A percentile compares a stretch with the other conserved stretches of the same genome.
phyloP scores from a whole-genome alignment of 805 yeast species.

The Candida manassasensis region DNA sequence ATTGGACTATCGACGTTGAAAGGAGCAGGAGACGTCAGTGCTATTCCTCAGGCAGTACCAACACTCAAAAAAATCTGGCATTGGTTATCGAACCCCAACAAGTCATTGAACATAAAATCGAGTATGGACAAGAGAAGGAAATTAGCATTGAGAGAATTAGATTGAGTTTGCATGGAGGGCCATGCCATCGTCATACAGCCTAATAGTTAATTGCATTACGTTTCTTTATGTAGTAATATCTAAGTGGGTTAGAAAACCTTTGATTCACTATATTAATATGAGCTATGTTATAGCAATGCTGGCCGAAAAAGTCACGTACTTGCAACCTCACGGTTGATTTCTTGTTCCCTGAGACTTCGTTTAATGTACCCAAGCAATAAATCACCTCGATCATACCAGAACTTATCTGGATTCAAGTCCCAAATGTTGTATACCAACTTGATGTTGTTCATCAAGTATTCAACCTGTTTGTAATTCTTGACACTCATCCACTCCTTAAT shows the following conservation, averaged over 20 bases:
- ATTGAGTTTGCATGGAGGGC: constrained; percentile 11
- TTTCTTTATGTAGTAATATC: not conserved
- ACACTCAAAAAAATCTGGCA: constrained; percentile 17
- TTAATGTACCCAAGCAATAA: constrained; percentile 20
- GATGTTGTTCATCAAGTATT: constrained; percentile 22
- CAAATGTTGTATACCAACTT: constrained; percentile 17
- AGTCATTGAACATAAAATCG: constrained; percentile 15
- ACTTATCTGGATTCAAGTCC: constrained; percentile 11
- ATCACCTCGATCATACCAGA: constrained; percentile 34
- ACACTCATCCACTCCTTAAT: constrained; percentile 58
- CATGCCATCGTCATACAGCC: not conserved
- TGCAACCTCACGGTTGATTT: not conserved
- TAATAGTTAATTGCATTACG: not conserved
- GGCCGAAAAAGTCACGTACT: not conserved
- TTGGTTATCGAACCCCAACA: constrained; percentile 18
- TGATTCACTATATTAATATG: no score
- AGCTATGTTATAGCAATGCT: no score
- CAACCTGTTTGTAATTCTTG: constrained; percentile 23
- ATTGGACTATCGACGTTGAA: constrained; percentile 38
- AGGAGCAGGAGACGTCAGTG: constrained; percentile 35
- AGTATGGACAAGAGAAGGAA: constrained; percentile 39
- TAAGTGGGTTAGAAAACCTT: not conserved
- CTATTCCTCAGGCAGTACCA: constrained; percentile 26
- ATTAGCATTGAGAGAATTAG: constrained; percentile 37
- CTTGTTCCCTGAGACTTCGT: constrained; percentile 3